Base-by-base conservation (phyloP, 495 filamentous ascomycete genomes). In the Penicillium odoratum region DNA sequence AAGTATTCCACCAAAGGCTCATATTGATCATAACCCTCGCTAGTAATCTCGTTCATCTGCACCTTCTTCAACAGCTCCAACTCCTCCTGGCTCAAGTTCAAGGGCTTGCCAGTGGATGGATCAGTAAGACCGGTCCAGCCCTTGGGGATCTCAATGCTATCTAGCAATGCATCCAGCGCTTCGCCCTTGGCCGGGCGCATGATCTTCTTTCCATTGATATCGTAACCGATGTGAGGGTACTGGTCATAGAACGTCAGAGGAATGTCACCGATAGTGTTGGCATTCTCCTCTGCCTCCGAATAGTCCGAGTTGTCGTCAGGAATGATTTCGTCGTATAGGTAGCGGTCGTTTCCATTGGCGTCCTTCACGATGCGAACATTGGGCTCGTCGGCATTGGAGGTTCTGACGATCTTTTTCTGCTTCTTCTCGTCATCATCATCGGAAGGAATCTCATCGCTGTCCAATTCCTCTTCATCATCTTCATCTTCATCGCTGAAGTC, bases 201-300 rank as follows among this genome's bases (percentile, higher is more conserved):
- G 55, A 98, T 95, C 72, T 90, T 96, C 80, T 92, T 97, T 71
- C 94, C 94, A 75, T 98, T 96, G 73, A 98, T 97, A 69, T 97
- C 90, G 73, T 98, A 98, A 43, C 94, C 94, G 70, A 98, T 97
- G 71, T 98, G 94, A 53, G 95, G 94, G 68, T 97, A 98, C 46
- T 89, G 88, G 68, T 98, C 93, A 80, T 98, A 98, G 75, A 96
- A 97, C 29, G 87, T 87, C 18, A 98, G 72, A 11, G 93, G 91
- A 58, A 98, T 98, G 68, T 98, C 82, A 56, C 94, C 94, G 68
- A 98, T 96, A 4, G 94, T 97, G 70, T 98, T 98, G 11, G 78
- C 77, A 28, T 86, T 84, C 28, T 84, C 88, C 46, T 89, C 85
- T 7, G 86, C 86, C 66, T 97, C 94, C 4, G 89, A 86, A 64